These are phyloP conservation scores for Solanum lycopersicoides DNA, from an alignment of 257 asterid species.

Conservation along the genomic window DNA sequence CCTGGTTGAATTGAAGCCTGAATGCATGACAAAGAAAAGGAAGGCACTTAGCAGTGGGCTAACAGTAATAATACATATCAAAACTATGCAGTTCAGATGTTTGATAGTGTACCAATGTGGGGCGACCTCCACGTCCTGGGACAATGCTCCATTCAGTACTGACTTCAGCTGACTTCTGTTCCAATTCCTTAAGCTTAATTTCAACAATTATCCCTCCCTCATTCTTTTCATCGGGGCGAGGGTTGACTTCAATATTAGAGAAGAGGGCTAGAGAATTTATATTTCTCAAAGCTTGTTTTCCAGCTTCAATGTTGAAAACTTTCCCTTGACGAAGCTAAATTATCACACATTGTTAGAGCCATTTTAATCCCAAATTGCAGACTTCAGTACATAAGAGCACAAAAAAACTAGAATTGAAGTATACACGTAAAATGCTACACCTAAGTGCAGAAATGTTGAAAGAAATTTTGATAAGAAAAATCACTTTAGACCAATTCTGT, in stretches of 20 bases:
- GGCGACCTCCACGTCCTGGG: conserved; percentile 97
- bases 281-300: conserved; percentile 90
- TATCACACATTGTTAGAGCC: neutral
- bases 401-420: neutral
- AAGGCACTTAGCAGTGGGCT: conserved; percentile 4
- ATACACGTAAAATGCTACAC: neutral
- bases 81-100: neutral
- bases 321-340: conserved; percentile 79
- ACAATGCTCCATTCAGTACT: conserved; percentile 97
- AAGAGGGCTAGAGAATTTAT: conserved; percentile 80
- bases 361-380: neutral
- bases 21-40: conserved; percentile 15
- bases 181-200: conserved; percentile 87
- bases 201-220: conserved; percentile 96
- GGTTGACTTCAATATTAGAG: conserved; percentile 95
- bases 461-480: neutral
- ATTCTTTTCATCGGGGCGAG: conserved; percentile 91
- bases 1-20: conserved; percentile 99
- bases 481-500: neutral
- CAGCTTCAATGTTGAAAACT: conserved; percentile 90
- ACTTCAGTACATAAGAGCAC: neutral
- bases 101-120: conserved; percentile 57
- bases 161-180: conserved; percentile 96
- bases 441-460: neutral
- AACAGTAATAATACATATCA: neutral